Conservation (phyloP, 1,139 yeast species). For the Blastobotrys aristatus region DNA sequence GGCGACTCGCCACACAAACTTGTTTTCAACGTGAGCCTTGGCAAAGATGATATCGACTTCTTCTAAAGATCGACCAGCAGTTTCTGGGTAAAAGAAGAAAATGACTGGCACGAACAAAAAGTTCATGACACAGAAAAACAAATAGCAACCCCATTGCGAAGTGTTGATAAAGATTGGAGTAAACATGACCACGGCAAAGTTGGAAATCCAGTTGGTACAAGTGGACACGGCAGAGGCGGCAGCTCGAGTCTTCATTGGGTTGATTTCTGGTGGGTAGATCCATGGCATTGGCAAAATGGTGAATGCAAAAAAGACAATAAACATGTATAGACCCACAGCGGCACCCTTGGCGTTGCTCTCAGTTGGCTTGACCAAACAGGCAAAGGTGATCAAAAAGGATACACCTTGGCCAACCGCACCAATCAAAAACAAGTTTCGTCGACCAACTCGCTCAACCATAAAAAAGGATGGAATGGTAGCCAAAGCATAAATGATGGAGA, state of each 20-base stretch:
- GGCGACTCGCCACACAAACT: constrained; percentile 30
- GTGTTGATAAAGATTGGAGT: constrained; percentile 47
- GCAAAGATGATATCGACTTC: constrained; percentile 57
- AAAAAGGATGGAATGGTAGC: constrained; percentile 45
- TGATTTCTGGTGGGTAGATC: constrained; percentile 36
- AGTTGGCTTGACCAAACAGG: constrained; percentile 45
- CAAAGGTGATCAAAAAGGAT: constrained; percentile 69
- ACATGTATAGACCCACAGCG: constrained; percentile 53
- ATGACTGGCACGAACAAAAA: constrained; percentile 63
- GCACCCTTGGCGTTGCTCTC: constrained; percentile 37
- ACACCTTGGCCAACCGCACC: constrained; percentile 44
- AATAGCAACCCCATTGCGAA: constrained; percentile 45
- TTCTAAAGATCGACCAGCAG: constrained; percentile 58
- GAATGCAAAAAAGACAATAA: constrained; percentile 52
- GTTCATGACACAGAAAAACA: constrained; percentile 42
- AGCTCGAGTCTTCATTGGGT: constrained; percentile 55
- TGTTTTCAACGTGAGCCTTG: constrained; percentile 29
- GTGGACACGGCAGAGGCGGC: constrained; percentile 50
- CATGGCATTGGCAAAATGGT: constrained; percentile 49
- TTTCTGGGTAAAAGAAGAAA: constrained; percentile 64
- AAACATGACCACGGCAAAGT: constrained; percentile 50
- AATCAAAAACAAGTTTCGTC: constrained; percentile 52
- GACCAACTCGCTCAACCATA: constrained; percentile 56
- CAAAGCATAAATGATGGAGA: constrained; percentile 50
- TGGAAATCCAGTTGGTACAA: constrained; percentile 48